Evolutionary conservation across 306 rosid genomes (phyloP).

Genomic region (Trifolium fragiferum): DNA sequence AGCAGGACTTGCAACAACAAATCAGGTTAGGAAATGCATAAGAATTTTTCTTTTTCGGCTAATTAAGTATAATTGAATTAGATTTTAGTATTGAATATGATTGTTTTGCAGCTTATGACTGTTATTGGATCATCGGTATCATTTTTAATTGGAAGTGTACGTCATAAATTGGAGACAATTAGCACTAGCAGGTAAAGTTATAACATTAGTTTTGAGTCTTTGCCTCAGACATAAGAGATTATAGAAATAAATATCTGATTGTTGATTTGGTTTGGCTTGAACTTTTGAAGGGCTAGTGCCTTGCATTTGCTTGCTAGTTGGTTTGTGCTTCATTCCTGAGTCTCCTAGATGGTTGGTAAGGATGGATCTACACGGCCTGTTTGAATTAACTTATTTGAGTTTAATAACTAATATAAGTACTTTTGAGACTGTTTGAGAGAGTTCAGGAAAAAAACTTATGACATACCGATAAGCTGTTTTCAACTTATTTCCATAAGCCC

Average conservation of each 20-base stretch:
- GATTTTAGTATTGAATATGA: slow-evolving; percentile 15
- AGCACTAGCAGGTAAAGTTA: slow-evolving; percentile 59
- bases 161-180: slow-evolving; percentile 64
- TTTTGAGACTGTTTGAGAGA: too few relatives aligned
- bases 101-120: slow-evolving; percentile 64
- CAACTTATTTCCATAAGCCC: too few relatives aligned
- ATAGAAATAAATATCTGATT: slow-evolving; percentile 16
- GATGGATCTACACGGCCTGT: not conserved
- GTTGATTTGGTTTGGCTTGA: slow-evolving; percentile 38
- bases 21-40: slow-evolving; percentile 50
- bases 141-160: slow-evolving; percentile 67
- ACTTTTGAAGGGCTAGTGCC: slow-evolving; percentile 68
- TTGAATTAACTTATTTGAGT: not conserved
- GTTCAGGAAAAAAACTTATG: too few relatives aligned
- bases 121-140: slow-evolving; percentile 67
- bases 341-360: slow-evolving; percentile 97
- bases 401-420: not conserved
- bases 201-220: slow-evolving; percentile 24
- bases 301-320: slow-evolving; percentile 65
- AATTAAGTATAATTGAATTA: not conserved
- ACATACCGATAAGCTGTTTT: too few relatives aligned
- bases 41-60: slow-evolving; percentile 4
- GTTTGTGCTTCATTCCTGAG: slow-evolving; percentile 76
- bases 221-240: not conserved
- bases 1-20: slow-evolving; percentile 72